A percentile compares a stretch with the other conserved stretches of the same genome.
Conservation (phyloP, 2,329 filamentous ascomycete species). For the Hypomyces perniciosus region DNA sequence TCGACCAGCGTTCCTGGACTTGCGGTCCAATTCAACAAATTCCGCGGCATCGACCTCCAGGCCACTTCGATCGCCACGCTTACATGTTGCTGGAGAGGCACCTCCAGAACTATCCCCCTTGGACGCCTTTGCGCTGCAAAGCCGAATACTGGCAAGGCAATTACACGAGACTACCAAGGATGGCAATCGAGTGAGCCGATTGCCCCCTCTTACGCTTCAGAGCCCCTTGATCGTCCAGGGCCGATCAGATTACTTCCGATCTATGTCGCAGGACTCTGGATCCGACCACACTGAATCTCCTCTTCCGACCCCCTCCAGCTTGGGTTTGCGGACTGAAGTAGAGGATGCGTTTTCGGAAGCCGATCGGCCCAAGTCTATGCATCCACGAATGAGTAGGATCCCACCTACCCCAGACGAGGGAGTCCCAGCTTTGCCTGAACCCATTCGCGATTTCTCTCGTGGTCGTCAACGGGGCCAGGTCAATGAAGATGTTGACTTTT, state of each 20-base stretch:
- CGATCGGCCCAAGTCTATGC: slow-evolving; percentile 65
- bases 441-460: slow-evolving; percentile 33
- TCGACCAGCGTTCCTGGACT: slow-evolving; percentile 54
- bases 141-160: slow-evolving; percentile 78
- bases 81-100: slow-evolving; percentile 71
- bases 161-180: slow-evolving; percentile 71
- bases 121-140: slow-evolving; percentile 91
- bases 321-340: slow-evolving; percentile 49
- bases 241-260: slow-evolving; percentile 76
- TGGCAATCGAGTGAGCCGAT: slow-evolving; percentile 74
- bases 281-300: slow-evolving; percentile 36
- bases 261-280: slow-evolving; percentile 58
- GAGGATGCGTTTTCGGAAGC: slow-evolving; percentile 47
- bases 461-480: slow-evolving; percentile 35
- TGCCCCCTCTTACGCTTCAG: slow-evolving; percentile 76
- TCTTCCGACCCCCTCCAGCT: slow-evolving; percentile 20
- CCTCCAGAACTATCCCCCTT: slow-evolving; percentile 89
- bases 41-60: slow-evolving; percentile 41
- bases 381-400: slow-evolving; percentile 65
- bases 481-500: slow-evolving; percentile 37
- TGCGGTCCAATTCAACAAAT: slow-evolving; percentile 51
- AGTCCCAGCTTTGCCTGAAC: slow-evolving; percentile 40
- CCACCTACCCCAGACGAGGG: slow-evolving; percentile 44
- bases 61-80: slow-evolving; percentile 63
- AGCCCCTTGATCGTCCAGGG: slow-evolving; percentile 71